Evolutionary conservation across 306 rosid species (phyloP).

Genomic region (Fragaria vesca): DNA sequence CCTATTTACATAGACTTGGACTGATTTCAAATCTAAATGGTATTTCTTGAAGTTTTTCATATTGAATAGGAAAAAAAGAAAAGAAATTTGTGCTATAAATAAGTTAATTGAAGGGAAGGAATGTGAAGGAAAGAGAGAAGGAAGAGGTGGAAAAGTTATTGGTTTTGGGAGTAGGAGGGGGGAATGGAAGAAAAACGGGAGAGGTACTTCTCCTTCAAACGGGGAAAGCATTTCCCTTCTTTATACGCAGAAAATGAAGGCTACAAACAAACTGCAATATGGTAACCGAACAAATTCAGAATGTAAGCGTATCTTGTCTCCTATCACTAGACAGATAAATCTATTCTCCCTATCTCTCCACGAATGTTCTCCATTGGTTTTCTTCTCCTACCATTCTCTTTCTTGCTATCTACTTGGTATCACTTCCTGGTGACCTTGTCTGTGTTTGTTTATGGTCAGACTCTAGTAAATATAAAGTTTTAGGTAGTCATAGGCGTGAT

Average conservation of each 20-base stretch:
- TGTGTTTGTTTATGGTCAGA: not conserved
- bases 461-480: no score
- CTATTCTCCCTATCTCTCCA: not conserved
- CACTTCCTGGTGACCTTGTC: not conserved
- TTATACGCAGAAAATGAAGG: no score
- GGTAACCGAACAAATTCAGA: no score
- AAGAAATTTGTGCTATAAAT: no score
- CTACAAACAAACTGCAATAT: no score
- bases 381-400: not conserved
- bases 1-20: not conserved
- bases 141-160: no score
- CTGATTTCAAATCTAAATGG: not conserved
- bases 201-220: not conserved
- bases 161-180: not conserved
- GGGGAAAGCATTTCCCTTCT: not conserved
- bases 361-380: no score
- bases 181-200: not conserved
- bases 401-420: not conserved
- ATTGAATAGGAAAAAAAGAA: no score
- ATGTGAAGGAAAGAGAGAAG: no score
- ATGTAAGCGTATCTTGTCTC: no score
- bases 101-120: no score
- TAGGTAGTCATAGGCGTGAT: not conserved
- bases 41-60: not conserved
- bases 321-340: not conserved